Percentiles rank a stretch among this genome's conserved stretches.
phyloP scores from a whole-genome alignment of 371 early-diverging fungal genomes.

The Mortierella sp. region DNA sequence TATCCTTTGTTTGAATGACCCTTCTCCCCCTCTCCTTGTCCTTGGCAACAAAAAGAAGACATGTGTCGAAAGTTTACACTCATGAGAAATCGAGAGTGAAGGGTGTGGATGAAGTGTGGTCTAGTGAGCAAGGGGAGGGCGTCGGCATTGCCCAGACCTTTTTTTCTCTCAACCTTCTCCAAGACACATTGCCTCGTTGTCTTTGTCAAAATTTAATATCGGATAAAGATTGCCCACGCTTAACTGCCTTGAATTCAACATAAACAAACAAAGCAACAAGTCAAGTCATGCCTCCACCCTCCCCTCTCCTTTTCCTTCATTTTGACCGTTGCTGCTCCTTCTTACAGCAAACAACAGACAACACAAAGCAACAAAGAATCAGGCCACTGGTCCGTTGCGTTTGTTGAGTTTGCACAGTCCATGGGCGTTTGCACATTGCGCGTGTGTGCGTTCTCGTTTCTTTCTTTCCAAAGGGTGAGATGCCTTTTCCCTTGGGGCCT shows the following conservation, averaged over 20 bases:
- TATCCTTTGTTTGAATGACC: conserved; percentile 4
- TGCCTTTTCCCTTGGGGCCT: background rate
- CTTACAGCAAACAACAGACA: background rate
- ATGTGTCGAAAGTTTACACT: background rate
- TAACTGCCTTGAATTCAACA: background rate
- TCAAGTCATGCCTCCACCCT: too few species aligned
- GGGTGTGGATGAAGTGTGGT: background rate
- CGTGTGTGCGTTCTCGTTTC: background rate
- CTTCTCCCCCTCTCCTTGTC: background rate
- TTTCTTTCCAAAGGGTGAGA: background rate
- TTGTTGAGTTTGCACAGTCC: background rate
- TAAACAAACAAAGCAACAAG: background rate
- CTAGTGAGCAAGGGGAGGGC: background rate
- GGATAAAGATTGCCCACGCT: conserved; percentile 6
- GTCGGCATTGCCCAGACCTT: background rate
- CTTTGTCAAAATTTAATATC: background rate
- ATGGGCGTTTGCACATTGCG: background rate
- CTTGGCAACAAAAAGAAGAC: background rate
- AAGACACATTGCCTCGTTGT: background rate
- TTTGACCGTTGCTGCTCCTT: background rate
- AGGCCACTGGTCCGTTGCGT: background rate
- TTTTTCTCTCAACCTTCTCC: background rate
- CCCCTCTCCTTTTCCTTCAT: background rate
- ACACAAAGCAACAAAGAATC: background rate
- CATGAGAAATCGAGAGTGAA: background rate